Conservation (phyloP, 2,329 filamentous ascomycete species). For the Metarhizium rileyi region DNA sequence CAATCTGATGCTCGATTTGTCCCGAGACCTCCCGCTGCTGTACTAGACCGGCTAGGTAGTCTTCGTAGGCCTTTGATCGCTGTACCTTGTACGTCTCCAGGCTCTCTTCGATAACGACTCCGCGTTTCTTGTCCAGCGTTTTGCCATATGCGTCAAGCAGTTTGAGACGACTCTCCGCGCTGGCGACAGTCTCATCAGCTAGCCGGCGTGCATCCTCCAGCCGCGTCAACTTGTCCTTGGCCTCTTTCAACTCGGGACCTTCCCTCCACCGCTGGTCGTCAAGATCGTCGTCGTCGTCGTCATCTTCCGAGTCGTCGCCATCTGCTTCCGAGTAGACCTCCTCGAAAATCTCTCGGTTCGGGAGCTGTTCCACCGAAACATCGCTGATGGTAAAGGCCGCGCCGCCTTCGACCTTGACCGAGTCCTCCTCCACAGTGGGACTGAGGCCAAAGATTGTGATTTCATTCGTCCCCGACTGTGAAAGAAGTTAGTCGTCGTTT, state of each 20-base stretch:
- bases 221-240: slow-evolving; percentile 19
- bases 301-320: slow-evolving; percentile 20
- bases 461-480: slow-evolving; percentile 44
- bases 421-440: slow-evolving; percentile 45
- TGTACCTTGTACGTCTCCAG: slow-evolving; percentile 33
- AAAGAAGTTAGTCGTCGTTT: slow-evolving; percentile 1
- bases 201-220: slow-evolving; percentile 14
- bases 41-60: slow-evolving; percentile 25
- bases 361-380: slow-evolving; percentile 47
- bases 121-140: slow-evolving; percentile 24
- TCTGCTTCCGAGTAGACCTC: slow-evolving; percentile 39
- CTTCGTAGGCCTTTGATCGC: slow-evolving; percentile 31
- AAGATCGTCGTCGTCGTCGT: slow-evolving; percentile 20
- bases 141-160: slow-evolving; percentile 32
- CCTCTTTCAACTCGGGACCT: slow-evolving; percentile 9
- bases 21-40: slow-evolving; percentile 23
- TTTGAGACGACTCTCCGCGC: slow-evolving; percentile 24
- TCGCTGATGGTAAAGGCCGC: slow-evolving; percentile 48
- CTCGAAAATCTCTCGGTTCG: slow-evolving; percentile 40
- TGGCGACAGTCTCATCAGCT: slow-evolving; percentile 14
- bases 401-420: slow-evolving; percentile 50
- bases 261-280: slow-evolving; percentile 12
- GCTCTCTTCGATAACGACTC: slow-evolving; percentile 24
- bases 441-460: slow-evolving; percentile 47
- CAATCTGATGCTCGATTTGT: slow-evolving; percentile 20